These are phyloP conservation scores for Cicer yamashitae DNA, from an alignment of 306 rosid species.

Conservation along the genomic window DNA sequence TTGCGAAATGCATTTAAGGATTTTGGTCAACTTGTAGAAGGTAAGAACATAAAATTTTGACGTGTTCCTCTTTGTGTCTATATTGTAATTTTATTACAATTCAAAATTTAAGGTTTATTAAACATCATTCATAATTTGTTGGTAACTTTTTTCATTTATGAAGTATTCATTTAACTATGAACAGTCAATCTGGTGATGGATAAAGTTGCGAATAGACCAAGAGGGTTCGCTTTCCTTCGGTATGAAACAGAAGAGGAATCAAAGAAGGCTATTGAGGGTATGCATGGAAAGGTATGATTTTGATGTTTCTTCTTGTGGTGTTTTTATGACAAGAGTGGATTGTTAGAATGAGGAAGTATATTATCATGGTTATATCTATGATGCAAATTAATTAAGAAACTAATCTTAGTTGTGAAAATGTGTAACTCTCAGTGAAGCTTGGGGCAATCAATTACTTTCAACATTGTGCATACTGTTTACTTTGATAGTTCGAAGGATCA, in stretches of 20 bases:
- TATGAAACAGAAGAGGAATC: conserved; percentile 85
- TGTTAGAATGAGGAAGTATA: not conserved
- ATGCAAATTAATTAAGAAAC: conserved; percentile 18
- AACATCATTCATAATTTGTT: conserved; percentile 1
- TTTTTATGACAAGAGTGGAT: not conserved
- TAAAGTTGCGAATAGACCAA: conserved; percentile 86
- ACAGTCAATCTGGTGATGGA: conserved; percentile 96
- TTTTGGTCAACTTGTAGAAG: conserved; percentile 84
- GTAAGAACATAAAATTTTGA: conserved; percentile 47
- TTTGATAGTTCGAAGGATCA: not conserved
- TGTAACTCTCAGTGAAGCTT: conserved; percentile 10
- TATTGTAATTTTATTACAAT: conserved; percentile 18
- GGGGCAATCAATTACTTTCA: not conserved
- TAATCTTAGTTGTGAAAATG: conserved; percentile 3
- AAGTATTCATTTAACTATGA: conserved; percentile 19
- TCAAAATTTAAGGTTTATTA: not conserved
- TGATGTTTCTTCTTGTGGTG: not conserved
- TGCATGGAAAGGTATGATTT: conserved; percentile 88
- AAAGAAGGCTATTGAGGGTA: conserved; percentile 80
- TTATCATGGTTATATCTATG: conserved; percentile 1
- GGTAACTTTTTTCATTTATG: not conserved
- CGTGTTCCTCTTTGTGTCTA: not conserved
- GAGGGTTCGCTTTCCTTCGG: conserved; percentile 91
- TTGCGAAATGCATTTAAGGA: conserved; percentile 73
- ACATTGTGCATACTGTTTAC: not conserved